Conservation (phyloP, 202 grass and related monocot genomes). For the Brachypodium distachyon region DNA sequence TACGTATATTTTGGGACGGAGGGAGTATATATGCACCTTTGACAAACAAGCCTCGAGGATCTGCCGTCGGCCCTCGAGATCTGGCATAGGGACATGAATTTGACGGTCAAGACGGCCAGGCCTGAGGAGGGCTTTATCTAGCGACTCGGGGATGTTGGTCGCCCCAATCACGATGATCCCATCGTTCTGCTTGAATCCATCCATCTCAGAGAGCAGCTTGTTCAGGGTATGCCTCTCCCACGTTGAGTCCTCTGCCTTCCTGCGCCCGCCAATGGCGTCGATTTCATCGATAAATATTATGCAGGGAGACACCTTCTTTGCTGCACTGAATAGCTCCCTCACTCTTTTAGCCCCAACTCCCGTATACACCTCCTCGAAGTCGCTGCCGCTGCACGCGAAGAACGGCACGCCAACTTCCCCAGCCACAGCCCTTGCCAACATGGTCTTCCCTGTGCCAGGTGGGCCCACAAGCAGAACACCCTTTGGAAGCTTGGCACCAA, state of each 20-base stretch:
- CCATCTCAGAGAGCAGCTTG: slow-evolving; percentile 70
- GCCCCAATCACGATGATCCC: slow-evolving; percentile 83
- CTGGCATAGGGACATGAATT: slow-evolving; percentile 78
- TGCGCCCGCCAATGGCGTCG: slow-evolving; percentile 72
- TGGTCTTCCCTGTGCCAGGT: slow-evolving; percentile 95
- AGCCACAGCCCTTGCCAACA: slow-evolving; percentile 88
- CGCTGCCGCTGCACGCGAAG: slow-evolving; percentile 82
- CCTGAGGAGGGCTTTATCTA: slow-evolving; percentile 84
- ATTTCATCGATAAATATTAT: slow-evolving; percentile 98
- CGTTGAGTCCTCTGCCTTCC: slow-evolving; percentile 71
- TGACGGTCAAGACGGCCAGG: slow-evolving; percentile 84
- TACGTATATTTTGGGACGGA: too few relatives aligned
- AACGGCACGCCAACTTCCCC: slow-evolving; percentile 86
- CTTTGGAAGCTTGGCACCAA: slow-evolving; percentile 90
- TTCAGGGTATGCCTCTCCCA: slow-evolving; percentile 82
- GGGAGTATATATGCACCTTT: slow-evolving; percentile 71
- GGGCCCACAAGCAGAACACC: slow-evolving; percentile 82
- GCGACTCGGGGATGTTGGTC: slow-evolving; percentile 74
- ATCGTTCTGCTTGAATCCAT: slow-evolving; percentile 92
- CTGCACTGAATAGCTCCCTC: slow-evolving; percentile 73
- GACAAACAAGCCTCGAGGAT: slow-evolving; percentile 77
- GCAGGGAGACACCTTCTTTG: slow-evolving; percentile 81
- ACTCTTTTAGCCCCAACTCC: slow-evolving; percentile 78
- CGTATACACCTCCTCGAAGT: slow-evolving; percentile 86
- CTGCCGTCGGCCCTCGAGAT: slow-evolving; percentile 77